These are phyloP conservation scores for Cenchrus fungigraminus DNA, from an alignment of 176 grass and related monocot species.

Conservation along the genomic window DNA sequence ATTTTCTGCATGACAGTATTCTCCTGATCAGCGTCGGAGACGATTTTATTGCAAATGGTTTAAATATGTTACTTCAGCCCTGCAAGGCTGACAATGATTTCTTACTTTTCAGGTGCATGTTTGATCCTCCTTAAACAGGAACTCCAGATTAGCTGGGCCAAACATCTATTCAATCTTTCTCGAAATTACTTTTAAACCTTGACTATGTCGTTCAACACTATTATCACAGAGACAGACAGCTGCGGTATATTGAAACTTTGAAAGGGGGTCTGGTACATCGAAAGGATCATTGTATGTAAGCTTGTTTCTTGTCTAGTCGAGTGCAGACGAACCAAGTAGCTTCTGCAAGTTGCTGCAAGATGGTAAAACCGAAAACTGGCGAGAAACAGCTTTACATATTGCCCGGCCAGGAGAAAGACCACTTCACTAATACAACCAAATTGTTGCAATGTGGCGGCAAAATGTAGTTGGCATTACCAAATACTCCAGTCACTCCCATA, in stretches of 20 bases:
- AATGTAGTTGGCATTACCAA: slow-evolving; percentile 3
- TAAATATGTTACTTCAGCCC: not conserved
- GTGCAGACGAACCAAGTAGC: not conserved
- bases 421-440: not conserved
- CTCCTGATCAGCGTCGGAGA: no score
- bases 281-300: not conserved
- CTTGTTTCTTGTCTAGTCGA: not conserved
- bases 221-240: not conserved
- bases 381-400: not conserved
- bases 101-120: not conserved
- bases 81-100: not conserved
- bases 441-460: not conserved
- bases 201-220: not conserved
- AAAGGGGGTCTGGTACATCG: not conserved
- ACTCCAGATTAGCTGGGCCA: not conserved
- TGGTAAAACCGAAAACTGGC: not conserved
- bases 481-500: not conserved
- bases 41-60: not conserved
- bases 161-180: slow-evolving; percentile 8
- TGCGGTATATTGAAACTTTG: not conserved
- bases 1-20: not conserved
- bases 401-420: not conserved
- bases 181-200: not conserved
- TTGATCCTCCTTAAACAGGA: not conserved
- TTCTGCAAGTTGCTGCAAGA: slow-evolving; percentile 22